Evolutionary conservation across 495 filamentous ascomycete genomes (phyloP).

Genomic region (Talaromyces borbonicus): DNA sequence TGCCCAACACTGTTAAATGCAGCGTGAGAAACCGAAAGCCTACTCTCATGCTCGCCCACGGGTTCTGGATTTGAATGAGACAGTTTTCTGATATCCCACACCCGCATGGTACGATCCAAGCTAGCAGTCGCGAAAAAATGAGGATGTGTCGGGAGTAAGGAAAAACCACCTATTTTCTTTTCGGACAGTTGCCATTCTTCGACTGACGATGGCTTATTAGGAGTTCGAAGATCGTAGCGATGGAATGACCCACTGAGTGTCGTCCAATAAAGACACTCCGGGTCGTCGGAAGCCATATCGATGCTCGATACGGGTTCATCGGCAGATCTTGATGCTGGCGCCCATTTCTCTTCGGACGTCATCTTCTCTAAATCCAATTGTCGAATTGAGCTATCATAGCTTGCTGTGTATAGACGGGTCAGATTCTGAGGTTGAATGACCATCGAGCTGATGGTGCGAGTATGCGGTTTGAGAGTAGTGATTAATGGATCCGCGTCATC

Average conservation of each 20-base stretch:
- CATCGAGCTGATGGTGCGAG: conserved; percentile 78
- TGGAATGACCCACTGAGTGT: conserved; percentile 75
- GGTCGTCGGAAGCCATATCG: conserved; percentile 59
- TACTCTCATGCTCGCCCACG: conserved; percentile 70
- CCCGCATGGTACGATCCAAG: conserved; percentile 75
- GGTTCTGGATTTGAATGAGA: conserved; percentile 50
- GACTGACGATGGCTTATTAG: conserved; percentile 32
- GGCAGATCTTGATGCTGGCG: conserved; percentile 52
- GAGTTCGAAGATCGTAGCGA: conserved; percentile 62
- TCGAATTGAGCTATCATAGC: conserved; percentile 92
- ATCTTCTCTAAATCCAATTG: conserved; percentile 76
- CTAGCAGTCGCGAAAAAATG: conserved; percentile 87
- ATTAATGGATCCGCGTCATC: conserved; percentile 65
- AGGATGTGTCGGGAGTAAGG: conserved; percentile 61
- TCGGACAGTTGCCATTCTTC: conserved; percentile 71
- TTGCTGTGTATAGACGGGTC: conserved; percentile 64
- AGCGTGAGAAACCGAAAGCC: conserved; percentile 82
- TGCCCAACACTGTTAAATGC: conserved; percentile 75
- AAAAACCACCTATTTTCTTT: conserved; percentile 95
- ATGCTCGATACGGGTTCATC: conserved; percentile 76
- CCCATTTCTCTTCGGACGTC: conserved; percentile 68
- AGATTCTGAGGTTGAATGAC: conserved; percentile 62
- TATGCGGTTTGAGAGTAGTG: conserved; percentile 79
- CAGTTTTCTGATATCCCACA: conserved; percentile 90
- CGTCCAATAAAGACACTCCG: conserved; percentile 75